A percentile compares a stretch with the other conserved stretches of the same genome.
phyloP scores from a whole-genome alignment of 2,329 filamentous ascomycete genomes.

The Hawksworthiomyces lignivorus region DNA sequence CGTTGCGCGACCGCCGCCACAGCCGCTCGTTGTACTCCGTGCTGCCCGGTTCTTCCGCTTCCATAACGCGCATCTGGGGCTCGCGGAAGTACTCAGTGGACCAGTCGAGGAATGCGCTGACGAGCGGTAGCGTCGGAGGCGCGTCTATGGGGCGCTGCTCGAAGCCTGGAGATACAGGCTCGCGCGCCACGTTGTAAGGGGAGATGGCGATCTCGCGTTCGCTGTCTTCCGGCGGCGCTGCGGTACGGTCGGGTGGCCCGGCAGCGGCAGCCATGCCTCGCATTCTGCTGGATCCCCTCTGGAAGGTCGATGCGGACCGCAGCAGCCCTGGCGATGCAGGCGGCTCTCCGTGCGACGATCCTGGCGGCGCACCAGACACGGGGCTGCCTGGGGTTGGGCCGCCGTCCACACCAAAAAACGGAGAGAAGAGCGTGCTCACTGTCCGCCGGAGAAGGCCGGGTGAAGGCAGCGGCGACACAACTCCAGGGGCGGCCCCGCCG shows the following conservation, averaged over 20 bases:
- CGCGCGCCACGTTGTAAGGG: conserved; percentile 67
- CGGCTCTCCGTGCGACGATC: conserved; percentile 7
- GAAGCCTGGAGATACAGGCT: conserved; percentile 74
- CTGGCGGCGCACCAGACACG: conserved; percentile 1
- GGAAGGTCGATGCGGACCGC: conserved; percentile 26
- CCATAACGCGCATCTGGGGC: conserved; percentile 94
- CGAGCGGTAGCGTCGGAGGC: conserved; percentile 62
- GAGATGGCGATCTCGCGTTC: conserved; percentile 59
- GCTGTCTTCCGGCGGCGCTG: conserved; percentile 63
- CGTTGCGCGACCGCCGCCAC: conserved; percentile 88
- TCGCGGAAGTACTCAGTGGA: conserved; percentile 97
- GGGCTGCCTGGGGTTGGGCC: conserved; percentile 22
- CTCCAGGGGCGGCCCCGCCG: conserved; percentile 18
- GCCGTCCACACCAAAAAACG: conserved; percentile 40
- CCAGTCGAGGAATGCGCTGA: conserved; percentile 86
- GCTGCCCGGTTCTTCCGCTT: conserved; percentile 92
- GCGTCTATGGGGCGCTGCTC: conserved; percentile 52
- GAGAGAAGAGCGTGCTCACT: conserved; percentile 55
- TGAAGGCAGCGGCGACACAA: conserved; percentile 39
- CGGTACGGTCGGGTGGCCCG: conserved; percentile 26
- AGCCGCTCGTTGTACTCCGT: conserved; percentile 92
- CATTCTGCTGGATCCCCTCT: conserved; percentile 5
- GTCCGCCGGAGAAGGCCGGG: conserved; percentile 56
- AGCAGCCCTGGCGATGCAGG: conserved; percentile 24
- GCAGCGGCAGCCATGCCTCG: neutral